These are phyloP conservation scores for Pythium dissotocum DNA, from an alignment of 352 stramenopile genomes.

Conservation along the genomic window DNA sequence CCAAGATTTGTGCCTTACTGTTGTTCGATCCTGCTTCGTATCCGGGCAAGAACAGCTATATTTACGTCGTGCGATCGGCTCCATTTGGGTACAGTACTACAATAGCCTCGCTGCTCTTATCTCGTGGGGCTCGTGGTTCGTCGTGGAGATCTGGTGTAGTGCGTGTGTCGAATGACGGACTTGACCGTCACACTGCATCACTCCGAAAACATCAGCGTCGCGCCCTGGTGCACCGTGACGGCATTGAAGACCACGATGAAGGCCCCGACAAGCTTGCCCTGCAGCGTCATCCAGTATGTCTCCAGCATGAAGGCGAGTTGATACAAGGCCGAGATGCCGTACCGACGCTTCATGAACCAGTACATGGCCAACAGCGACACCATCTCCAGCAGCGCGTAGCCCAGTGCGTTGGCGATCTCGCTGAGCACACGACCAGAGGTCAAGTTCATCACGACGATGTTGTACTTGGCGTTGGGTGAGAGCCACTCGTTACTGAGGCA, in stretches of 20 bases:
- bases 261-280: conserved; percentile 39
- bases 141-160: too few relatives aligned
- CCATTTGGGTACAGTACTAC: too few relatives aligned
- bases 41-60: too few relatives aligned
- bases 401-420: conserved; percentile 1
- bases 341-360: conserved; percentile 27
- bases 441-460: conserved; percentile 5
- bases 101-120: too few relatives aligned
- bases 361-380: conserved; percentile 31
- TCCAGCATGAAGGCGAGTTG: conserved; percentile 43
- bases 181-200: neutral
- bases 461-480: conserved; percentile 16
- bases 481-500: neutral
- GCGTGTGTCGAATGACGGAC: too few relatives aligned
- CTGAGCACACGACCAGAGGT: too few relatives aligned
- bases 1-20: too few relatives aligned
- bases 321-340: conserved; percentile 27
- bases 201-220: neutral
- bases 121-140: too few relatives aligned
- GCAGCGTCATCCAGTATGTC: conserved; percentile 33
- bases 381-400: conserved; percentile 39
- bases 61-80: too few relatives aligned
- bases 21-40: too few relatives aligned
- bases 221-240: conserved; percentile 18
- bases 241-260: conserved; percentile 19